Evolutionary conservation across 164 flowering plant species (phyloP), one percentile per base, ranked within the genome.

Genomic region (Macadamia tetraphylla): DNA sequence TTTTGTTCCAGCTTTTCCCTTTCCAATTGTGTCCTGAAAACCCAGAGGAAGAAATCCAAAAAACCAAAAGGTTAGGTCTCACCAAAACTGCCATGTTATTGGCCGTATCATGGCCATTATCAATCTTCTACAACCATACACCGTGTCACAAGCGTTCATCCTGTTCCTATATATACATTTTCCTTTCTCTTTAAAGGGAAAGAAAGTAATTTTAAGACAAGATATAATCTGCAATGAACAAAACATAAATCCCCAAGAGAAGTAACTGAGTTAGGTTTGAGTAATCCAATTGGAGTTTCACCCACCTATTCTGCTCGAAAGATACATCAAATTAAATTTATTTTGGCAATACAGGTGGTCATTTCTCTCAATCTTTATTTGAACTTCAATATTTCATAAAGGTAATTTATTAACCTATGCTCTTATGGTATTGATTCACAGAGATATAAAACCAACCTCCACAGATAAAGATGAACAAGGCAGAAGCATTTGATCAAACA

Each of bases 1-100:
- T 77, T 82, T 88, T 6, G 93, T 88, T 68, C 98, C 98, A 32
- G 95, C 67, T 78, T 92, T 92, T 49, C 97, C 98, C 78, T 86
- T 88, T 53, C 82, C 85, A 77, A 92, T 89, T 1, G 82, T 90
- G 67, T 94, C 97, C 99, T 94, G 78, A 7, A 75, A 52, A 49
- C 17, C 40, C 49, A 61, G 65, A 52, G 9, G 66, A 71, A 46
- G 1, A 65, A 40, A 35, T 35, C 40, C 40, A 35, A 42, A 15
- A 13, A n/a, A 35, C 57, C 57, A 53, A 53, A 17, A 14, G 3
- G 57, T 4, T 4, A 53, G 3, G 57, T 14, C 40, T 35, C 40
- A 35, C 3, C 40, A 35, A 35, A 35, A 35, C 40, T 35, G 40
- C 40, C 40, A 35, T 2, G 40, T 14, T 53, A 17, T 53, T 13